Evolutionary conservation across 2,329 filamentous ascomycete genomes (phyloP), one percentile per base, ranked within the genome.

Genomic region (Diaporthe longicolla): DNA sequence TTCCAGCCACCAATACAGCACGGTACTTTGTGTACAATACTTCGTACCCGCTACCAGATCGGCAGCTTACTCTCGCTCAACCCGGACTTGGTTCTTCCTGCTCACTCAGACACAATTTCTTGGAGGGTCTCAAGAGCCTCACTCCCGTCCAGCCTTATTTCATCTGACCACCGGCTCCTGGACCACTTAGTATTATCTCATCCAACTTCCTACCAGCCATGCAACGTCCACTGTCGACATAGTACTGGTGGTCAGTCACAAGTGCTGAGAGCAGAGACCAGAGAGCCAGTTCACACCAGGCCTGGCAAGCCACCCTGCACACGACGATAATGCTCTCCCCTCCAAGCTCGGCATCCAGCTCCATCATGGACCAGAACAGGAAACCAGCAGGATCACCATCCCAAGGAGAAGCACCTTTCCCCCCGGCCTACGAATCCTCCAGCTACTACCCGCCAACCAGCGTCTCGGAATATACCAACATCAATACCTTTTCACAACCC

Each of bases 361-460:
- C 71, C 24, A 73, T 55, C 63, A 73, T 73, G 71, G 66, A 69
- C 61, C 54, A 54, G n/a, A 21, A 37, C 40, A 58, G 43, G 70
- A 54, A n/a, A 7, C n/a, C 58, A 54, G 13, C 57, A n/a, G 52
- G 21, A 58, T 21, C 24, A 24, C 58, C 52, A 24, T 54, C 66
- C 63, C 58, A 54, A n/a, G 54, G 69, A 59, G 35, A 52, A 11
- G 21, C 70, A 57, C 43, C 40, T 19, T 17, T 48, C 6, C 73
- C 58, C 15, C 57, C 50, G 26, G 35, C 52, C 10, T 48, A 61
- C 24, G 26, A 54, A 29, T 52, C 69, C 13, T 40, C 69, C 24
- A 54, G 43, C 13, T 24, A 63, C 15, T 63, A 54, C 84, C 85
- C 75, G 79, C 87, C 76, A 92, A 90, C 82, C 88, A 85, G 72